Base-by-base conservation (phyloP, 2,329 filamentous ascomycete species). In the Fusarium haematococcum region DNA sequence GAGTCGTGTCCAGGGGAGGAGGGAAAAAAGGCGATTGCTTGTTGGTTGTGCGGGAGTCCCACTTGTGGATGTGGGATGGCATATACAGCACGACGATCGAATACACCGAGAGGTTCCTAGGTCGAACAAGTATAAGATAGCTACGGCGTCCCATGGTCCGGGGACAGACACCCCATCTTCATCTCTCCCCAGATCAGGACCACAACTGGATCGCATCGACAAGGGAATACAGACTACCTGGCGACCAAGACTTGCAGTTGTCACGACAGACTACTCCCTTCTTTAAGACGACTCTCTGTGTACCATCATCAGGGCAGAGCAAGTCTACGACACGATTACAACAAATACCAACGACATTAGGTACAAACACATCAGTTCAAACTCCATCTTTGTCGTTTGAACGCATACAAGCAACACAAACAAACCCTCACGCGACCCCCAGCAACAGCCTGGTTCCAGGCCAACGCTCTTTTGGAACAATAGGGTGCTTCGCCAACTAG, bases 81-180 rank as follows among this genome's bases (percentile, higher is more conserved):
- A 74, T 75, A 75, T 76, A 79, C 71, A 77, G 77, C 63, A 74
- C 71, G 67, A 69, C 63, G 71, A 75, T 72, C 71, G 54, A 69
- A 65, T 56, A 61, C 50, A 48, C 37, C 57, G 43, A 70, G 66
- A 56, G 37, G 39, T 50, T 67, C 65, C 57, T 63, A 63, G 50
- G 56, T 61, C 72, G 69, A 78, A 75, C 77, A 76, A 80, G 81
- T 84, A 84, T 84, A 84, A 84, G 82, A 83, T 84, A 76, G 79
- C 79, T 79, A 77, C 73, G 73, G 69, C 79, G 76, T 80, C 80
- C 80, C 78, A 72, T 73, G 65, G 48, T 67, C 58, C 65, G 54
- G 61, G 62, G 65, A 35, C 45, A 54, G 45, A 70, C 52, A 70
- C 67, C 70, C 65, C 73, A 70, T 75, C 61, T 66, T 27, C 58